These are phyloP conservation scores for Taxillus chinensis DNA, from an alignment of 164 flowering plant species.

Conservation along the genomic window DNA sequence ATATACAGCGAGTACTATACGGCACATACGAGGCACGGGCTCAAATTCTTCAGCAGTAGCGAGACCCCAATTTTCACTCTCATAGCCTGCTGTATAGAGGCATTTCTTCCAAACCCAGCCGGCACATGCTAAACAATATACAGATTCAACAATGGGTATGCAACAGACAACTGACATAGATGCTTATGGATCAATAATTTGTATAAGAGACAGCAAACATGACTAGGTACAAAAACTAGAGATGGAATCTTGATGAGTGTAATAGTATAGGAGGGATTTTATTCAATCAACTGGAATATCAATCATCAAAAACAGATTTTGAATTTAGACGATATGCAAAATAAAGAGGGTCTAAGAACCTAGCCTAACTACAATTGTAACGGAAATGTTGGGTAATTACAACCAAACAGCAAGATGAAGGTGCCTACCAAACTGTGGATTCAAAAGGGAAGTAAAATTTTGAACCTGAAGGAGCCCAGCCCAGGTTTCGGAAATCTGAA, in stretches of 20 bases:
- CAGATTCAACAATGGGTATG: slow-evolving; percentile 55
- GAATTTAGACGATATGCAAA: background rate
- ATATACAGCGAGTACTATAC: slow-evolving; percentile 63
- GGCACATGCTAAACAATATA: slow-evolving; percentile 56
- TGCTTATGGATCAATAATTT: slow-evolving; percentile 18
- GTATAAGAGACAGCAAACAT: background rate
- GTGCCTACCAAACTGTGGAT: background rate
- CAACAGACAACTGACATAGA: slow-evolving; percentile 52
- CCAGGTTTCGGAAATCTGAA: background rate
- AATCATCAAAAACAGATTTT: background rate
- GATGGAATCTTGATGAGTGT: background rate
- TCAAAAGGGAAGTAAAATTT: background rate
- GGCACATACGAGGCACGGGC: slow-evolving; percentile 80
- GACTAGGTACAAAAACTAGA: background rate
- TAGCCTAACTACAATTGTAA: too few relatives aligned
- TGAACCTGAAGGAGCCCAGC: too few relatives aligned
- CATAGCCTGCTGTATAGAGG: slow-evolving; percentile 55
- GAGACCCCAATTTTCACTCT: slow-evolving; percentile 88
- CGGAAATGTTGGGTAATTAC: too few relatives aligned
- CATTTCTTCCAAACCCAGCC: slow-evolving; percentile 74
- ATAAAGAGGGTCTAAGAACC: background rate
- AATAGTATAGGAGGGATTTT: too few relatives aligned
- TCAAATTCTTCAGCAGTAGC: slow-evolving; percentile 80
- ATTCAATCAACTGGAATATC: background rate
- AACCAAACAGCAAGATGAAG: too few relatives aligned